Evolutionary conservation across 192 early-diverging fungal species (phyloP), one percentile per base, ranked within the genome.

Genomic region (Backusella mclennaniae): DNA sequence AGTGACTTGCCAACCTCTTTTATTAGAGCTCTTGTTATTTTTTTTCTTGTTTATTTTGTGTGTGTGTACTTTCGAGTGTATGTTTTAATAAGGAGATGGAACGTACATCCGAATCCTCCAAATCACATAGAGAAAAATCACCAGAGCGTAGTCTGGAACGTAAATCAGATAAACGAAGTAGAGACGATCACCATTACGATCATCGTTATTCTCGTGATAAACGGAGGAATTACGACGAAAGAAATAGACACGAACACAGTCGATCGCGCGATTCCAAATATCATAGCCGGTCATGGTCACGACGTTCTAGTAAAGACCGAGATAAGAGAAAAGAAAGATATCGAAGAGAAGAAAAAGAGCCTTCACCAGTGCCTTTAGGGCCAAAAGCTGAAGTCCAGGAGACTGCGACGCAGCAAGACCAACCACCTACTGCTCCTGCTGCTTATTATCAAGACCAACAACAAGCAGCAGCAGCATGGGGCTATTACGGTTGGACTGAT

Each of bases 361-460:
- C 41, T 49, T 75, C 74, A 15, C 59, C 41, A 35, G 21, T 66
- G 33, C 74, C 74, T 41, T 19, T 46, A 31, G 74, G 74, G 21
- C 74, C 74, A 67, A 75, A 75, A 21, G 26, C 74, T 49, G 74
- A 75, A 9, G 46, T 39, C 3, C 17, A 44, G 49, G 33, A 66
- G 26, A 31, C 74, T 42, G 66, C 33, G 35, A 26, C 73, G 29
- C 5, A 56, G n/a, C 11, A 26, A 33, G 66, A 66, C 31, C 59
- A 66, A 19, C 74, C 74, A 19, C 74, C 74, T 0, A 75, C 74
- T 41, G 74, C 74, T 21, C 74, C 74, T 36, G 74, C 74, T n/a
- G 74, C 74, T 9, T 75, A 66, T 35, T 75, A 75, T 41, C 74
- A 75, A 42, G 36, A 63, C 33, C 26, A 21, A 5, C 70, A 71